Percentiles rank a stretch among this genome's conserved stretches.
Conservation (phyloP, 2,329 filamentous ascomycete species). For the Elsinoe batatas region DNA sequence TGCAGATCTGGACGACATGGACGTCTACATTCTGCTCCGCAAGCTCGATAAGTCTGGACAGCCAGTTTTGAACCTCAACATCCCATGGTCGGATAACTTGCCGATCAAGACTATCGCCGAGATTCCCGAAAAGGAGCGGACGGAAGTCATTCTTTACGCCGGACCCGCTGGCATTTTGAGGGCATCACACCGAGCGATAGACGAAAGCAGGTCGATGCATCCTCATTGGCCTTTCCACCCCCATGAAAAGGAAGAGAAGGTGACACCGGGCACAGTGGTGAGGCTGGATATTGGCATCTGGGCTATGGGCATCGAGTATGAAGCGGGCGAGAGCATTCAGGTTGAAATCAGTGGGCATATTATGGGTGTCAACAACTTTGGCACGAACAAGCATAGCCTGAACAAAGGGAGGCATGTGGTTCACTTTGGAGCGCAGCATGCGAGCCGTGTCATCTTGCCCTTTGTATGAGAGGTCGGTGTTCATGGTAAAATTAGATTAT, state of each 20-base stretch:
- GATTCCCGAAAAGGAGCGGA: conserved; percentile 42
- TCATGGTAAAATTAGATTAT: too few relatives aligned
- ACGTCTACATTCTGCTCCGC: conserved; percentile 35
- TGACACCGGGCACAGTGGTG: conserved; percentile 32
- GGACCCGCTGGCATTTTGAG: conserved; percentile 37
- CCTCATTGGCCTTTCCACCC: conserved; percentile 29
- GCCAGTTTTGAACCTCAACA: conserved; percentile 33
- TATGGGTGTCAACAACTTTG: conserved; percentile 6
- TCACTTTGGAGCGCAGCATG: conserved; percentile 12
- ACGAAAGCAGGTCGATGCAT: conserved; percentile 19
- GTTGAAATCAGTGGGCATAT: conserved; percentile 8
- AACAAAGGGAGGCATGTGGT: conserved; percentile 13
- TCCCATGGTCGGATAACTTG: conserved; percentile 30
- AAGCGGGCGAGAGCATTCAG: conserved; percentile 28
- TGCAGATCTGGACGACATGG: conserved; percentile 35
- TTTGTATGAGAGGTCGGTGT: conserved; percentile 1
- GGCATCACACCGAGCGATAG: conserved; percentile 34
- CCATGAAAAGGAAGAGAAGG: conserved; percentile 32
- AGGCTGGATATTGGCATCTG: conserved; percentile 40
- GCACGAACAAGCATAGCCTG: conserved; percentile 4
- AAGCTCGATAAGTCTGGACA: conserved; percentile 38
- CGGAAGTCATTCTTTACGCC: conserved; percentile 33
- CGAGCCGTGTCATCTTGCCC: conserved; percentile 13
- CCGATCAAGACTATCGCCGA: conserved; percentile 41
- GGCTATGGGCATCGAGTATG: conserved; percentile 37